Conservation (phyloP, 495 filamentous ascomycete species). For the Aspergillus egyptiacus region DNA sequence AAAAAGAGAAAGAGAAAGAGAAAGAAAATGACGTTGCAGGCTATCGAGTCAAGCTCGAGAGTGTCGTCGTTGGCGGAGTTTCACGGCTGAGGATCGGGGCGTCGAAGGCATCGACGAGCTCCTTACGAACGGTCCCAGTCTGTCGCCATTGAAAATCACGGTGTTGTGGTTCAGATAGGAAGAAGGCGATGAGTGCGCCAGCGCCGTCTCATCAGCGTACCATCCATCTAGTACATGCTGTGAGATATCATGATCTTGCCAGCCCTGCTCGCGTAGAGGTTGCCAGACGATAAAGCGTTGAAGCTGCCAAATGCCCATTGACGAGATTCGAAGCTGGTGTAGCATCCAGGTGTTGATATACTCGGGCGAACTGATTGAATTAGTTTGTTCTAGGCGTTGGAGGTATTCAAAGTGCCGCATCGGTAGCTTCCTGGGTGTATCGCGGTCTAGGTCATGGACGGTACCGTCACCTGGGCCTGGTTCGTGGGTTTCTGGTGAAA, state of each 20-base stretch:
- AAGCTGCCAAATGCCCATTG: conserved; percentile 22
- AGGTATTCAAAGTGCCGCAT: conserved; percentile 14
- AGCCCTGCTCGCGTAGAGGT: conserved; percentile 16
- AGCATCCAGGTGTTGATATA: conserved; percentile 33
- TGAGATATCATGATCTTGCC: conserved; percentile 21
- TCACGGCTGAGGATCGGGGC: background rate
- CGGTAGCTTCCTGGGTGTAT: background rate
- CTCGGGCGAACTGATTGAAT: conserved; percentile 6
- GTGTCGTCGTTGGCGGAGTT: background rate
- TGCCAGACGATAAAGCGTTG: conserved; percentile 21
- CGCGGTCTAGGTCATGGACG: background rate
- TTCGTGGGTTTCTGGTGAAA: background rate
- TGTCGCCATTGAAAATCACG: background rate
- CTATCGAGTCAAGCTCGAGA: background rate
- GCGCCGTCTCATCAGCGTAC: conserved; percentile 20
- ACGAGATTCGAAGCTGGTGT: conserved; percentile 26
- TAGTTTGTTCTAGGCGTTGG: conserved; percentile 9
- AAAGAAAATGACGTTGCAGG: too few relatives aligned
- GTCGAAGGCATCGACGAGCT: background rate
- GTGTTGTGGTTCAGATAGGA: conserved; percentile 1
- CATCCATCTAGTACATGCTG: conserved; percentile 23
- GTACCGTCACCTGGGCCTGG: background rate
- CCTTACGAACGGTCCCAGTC: background rate
- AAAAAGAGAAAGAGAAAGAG: background rate
- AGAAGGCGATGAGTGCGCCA: background rate